Conservation (phyloP, 352 stramenopile species). For the Globisporangium apiculatum region DNA sequence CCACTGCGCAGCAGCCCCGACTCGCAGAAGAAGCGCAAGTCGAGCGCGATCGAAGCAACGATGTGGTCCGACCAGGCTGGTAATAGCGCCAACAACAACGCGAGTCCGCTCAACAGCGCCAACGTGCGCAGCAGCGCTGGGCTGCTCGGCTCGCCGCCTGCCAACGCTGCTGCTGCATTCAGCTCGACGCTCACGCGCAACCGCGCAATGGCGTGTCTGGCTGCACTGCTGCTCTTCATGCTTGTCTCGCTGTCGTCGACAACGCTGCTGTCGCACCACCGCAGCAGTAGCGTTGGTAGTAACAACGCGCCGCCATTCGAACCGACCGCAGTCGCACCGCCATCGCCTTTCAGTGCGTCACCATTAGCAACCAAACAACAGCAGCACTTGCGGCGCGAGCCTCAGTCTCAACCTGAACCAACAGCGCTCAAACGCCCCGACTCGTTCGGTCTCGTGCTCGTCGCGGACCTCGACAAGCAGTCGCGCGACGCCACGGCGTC, state of each 20-base stretch:
- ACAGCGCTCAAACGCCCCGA: conserved; percentile 30
- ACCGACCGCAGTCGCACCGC: not conserved
- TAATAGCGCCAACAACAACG: conserved; percentile 6
- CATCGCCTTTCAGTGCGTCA: too few species aligned
- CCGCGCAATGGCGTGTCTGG: conserved; percentile 38
- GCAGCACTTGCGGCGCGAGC: conserved; percentile 23
- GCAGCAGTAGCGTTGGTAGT: not conserved
- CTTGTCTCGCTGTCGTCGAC: conserved; percentile 56
- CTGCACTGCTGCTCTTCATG: conserved; percentile 42
- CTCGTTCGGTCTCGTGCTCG: conserved; percentile 84
- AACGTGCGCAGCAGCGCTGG: conserved; percentile 14
- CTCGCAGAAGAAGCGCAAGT: conserved; percentile 76
- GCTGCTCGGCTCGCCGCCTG: conserved; percentile 20
- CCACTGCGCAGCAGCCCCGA: conserved; percentile 34
- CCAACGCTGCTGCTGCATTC: conserved; percentile 18
- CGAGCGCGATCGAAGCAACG: conserved; percentile 49
- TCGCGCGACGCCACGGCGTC: conserved; percentile 79
- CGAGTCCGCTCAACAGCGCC: conserved; percentile 14
- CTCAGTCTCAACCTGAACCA: conserved; percentile 3
- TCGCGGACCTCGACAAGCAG: conserved; percentile 96
- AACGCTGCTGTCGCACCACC: conserved; percentile 21
- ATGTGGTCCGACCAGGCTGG: conserved; percentile 48
- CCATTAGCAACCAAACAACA: not conserved
- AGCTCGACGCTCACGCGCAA: conserved; percentile 39
- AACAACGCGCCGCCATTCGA: conserved; percentile 16